phyloP scores from a whole-genome alignment of 2,329 filamentous ascomycete species.

The Beauveria sp. region DNA sequence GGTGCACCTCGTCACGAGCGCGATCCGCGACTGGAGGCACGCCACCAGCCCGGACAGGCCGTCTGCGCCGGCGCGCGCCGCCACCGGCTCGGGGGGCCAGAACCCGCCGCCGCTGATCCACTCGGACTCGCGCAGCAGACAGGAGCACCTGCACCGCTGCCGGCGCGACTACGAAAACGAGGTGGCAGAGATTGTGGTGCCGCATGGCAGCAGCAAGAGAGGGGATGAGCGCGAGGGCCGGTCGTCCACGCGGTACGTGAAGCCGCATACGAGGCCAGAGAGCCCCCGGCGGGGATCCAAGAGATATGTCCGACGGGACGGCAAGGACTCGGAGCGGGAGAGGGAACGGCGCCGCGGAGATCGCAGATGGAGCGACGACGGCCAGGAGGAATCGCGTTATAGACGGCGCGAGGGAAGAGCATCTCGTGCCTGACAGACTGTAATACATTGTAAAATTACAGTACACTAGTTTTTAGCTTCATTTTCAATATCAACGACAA shows the following conservation, averaged over 20 bases:
- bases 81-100: background rate
- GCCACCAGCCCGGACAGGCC: background rate
- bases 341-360: background rate
- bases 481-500: background rate
- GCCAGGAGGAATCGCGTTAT: background rate
- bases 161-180: background rate
- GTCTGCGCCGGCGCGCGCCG: background rate
- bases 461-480: background rate
- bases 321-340: background rate
- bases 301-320: background rate
- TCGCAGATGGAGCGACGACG: background rate
- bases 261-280: background rate
- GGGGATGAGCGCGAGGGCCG: background rate
- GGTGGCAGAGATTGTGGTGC: background rate
- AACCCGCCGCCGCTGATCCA: constrained; percentile 1
- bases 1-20: constrained; percentile 52
- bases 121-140: background rate
- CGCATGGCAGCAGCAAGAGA: background rate
- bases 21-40: constrained; percentile 41
- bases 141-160: background rate
- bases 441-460: background rate
- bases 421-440: background rate
- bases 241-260: background rate
- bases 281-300: background rate
- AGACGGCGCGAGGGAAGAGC: background rate